Evolutionary conservation across 2,329 filamentous ascomycete species (phyloP).

Genomic region (Cyanodermella asteris): DNA sequence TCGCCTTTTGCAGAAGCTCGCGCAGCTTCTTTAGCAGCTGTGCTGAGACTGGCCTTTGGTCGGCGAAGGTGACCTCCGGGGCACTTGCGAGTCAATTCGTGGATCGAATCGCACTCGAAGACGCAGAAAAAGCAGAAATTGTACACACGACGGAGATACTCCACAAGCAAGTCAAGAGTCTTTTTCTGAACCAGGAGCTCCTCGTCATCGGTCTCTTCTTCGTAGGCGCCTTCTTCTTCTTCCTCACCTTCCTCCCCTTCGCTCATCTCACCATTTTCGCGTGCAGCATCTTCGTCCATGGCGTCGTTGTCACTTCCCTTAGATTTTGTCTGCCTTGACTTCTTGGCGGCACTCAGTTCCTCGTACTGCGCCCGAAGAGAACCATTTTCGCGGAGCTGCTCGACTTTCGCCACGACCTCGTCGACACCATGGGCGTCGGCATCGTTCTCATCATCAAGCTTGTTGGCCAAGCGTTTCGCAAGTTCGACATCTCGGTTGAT

Average conservation of each 20-base stretch:
- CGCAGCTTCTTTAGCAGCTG: conserved; percentile 63
- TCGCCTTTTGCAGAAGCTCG: conserved; percentile 64
- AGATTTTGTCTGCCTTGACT: conserved; percentile 32
- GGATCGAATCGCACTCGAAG: conserved; percentile 91
- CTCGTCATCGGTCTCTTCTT: conserved; percentile 76
- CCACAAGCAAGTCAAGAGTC: conserved; percentile 82
- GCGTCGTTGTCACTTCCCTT: no score
- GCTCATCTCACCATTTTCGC: conserved; percentile 39
- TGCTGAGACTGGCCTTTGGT: conserved; percentile 66
- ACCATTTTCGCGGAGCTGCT: conserved; percentile 55
- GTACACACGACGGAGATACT: conserved; percentile 89
- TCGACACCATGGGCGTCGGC: conserved; percentile 52
- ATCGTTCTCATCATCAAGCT: conserved; percentile 67
- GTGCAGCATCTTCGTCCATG: conserved; percentile 18
- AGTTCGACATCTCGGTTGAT: conserved; percentile 76
- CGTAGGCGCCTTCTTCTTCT: conserved; percentile 36
- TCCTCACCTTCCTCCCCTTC: conserved; percentile 64
- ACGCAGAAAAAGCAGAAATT: conserved; percentile 99
- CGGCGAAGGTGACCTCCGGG: conserved; percentile 91
- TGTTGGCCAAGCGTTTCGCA: conserved; percentile 59
- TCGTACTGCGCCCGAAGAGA: conserved; percentile 44
- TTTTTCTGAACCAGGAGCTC: conserved; percentile 86
- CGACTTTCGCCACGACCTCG: conserved; percentile 71
- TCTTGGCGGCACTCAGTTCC: conserved; percentile 21
- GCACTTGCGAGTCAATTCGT: conserved; percentile 88